Evolutionary conservation across 2,329 filamentous ascomycete genomes (phyloP), one percentile per base, ranked within the genome.

Genomic region (Colletotrichum caudatum): DNA sequence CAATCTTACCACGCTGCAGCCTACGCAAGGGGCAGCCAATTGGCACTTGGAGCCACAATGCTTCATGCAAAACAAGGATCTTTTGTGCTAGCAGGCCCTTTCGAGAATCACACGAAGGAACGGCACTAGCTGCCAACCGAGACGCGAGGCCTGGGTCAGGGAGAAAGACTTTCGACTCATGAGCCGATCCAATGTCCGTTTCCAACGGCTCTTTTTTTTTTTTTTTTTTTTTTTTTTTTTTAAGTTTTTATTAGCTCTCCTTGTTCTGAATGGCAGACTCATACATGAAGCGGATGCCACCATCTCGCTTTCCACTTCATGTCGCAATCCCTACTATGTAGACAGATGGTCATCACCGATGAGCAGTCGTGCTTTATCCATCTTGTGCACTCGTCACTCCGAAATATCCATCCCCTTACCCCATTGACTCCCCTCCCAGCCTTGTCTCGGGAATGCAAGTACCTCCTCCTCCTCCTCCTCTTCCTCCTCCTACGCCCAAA

Each of bases 1-100:
- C 14, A 44, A 44, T 44, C 57, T 68, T 59, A 57, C 58, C 16
- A 63, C 37, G 64, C 68, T 44, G 58, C 64, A 62, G 35, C 50
- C 53, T 54, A 59, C 23, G 60, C 54, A 58, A 58, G 35, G 54
- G 54, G 54, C 46, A 37, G n/a, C 41, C 33, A 59, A 51, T 35
- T 44, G 44, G 54, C 26, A 37, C 18, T 26, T 35, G 11, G 37
- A 39, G 48, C 23, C 16, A 60, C 48, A 41, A 46, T 53, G 20
- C 41, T 29, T 50, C 35, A 63, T 69, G 39, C 39, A 46, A n/a
- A 46, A n/a, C 5, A 46, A n/a, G 46, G 69, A 71, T 71, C 69
- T 71, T 71, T 69, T 69, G 65, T 60, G 54, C 69, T 37, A 26
- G 53, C 59, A 59, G 59, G 64, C 59, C 65, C 65, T 26, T 64